Percentiles rank a stretch among this genome's conserved stretches.
phyloP scores from a whole-genome alignment of 164 flowering plant genomes.

The Vitis labrusca region DNA sequence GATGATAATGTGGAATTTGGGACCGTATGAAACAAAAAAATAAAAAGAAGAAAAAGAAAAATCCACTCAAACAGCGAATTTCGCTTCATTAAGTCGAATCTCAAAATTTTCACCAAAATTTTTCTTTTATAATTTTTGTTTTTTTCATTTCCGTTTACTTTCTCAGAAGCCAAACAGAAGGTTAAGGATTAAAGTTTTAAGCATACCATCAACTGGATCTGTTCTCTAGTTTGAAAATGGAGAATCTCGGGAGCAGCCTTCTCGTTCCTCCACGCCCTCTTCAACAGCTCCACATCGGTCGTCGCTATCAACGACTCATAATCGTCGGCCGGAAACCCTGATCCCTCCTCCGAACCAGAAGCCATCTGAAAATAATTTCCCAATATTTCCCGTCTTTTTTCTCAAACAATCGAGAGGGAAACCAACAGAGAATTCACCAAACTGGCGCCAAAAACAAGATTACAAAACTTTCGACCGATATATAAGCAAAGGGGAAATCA shows the following conservation, averaged over 20 bases:
- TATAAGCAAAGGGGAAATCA: too few relatives aligned
- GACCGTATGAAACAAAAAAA: neutral
- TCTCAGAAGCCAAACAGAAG: slow-evolving; percentile 1
- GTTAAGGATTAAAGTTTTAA: neutral
- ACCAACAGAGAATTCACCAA: neutral
- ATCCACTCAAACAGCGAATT: too few relatives aligned
- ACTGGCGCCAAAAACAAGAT: slow-evolving; percentile 7
- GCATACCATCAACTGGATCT: slow-evolving; percentile 68
- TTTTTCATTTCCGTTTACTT: neutral
- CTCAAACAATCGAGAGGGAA: slow-evolving; percentile 3
- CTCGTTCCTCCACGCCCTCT: slow-evolving; percentile 85
- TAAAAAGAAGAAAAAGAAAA: neutral
- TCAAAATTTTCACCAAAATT: too few relatives aligned
- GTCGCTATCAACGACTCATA: slow-evolving; percentile 53
- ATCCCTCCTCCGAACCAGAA: slow-evolving; percentile 34
- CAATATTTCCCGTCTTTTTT: neutral
- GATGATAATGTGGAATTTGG: too few relatives aligned
- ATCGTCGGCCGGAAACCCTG: slow-evolving; percentile 39
- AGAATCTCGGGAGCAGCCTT: slow-evolving; percentile 89
- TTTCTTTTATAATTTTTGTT: too few relatives aligned
- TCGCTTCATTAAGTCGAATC: too few relatives aligned
- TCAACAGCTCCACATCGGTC: slow-evolving; percentile 75
- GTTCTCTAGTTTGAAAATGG: slow-evolving; percentile 54
- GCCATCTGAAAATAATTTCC: slow-evolving; percentile 25
- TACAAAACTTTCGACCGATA: too few relatives aligned